Percentiles rank a stretch among this genome's conserved stretches.
Conservation (phyloP, 2,329 filamentous ascomycete species). For the Penicillium palitans region DNA sequence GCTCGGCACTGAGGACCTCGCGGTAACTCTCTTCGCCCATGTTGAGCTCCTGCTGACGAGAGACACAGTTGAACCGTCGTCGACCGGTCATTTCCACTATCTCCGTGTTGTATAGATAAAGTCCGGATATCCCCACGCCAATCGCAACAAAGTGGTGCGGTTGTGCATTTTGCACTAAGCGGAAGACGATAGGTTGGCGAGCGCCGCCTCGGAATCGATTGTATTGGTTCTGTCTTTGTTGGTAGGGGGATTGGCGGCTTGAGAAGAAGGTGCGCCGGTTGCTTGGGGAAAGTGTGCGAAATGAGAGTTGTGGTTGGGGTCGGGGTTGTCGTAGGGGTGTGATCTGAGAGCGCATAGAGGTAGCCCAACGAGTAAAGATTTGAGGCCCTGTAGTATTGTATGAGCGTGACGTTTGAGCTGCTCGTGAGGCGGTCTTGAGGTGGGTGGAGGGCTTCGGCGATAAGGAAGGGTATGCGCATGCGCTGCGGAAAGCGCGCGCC, state of each 20-base stretch:
- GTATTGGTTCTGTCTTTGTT: conserved; percentile 19
- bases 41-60: conserved; percentile 46
- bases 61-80: conserved; percentile 60
- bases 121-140: conserved; percentile 43
- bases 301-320: background rate
- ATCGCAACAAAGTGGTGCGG: conserved; percentile 38
- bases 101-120: conserved; percentile 60
- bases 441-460: conserved; percentile 3
- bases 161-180: conserved; percentile 23
- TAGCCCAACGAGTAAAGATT: background rate
- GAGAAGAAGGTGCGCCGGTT: conserved; percentile 14
- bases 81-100: conserved; percentile 58
- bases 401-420: background rate
- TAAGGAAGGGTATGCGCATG: background rate
- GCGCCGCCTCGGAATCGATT: conserved; percentile 20
- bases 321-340: background rate
- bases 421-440: background rate
- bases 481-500: conserved; percentile 9
- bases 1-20: conserved; percentile 50
- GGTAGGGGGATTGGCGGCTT: conserved; percentile 6
- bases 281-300: background rate
- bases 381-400: background rate
- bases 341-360: background rate
- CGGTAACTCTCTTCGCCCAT: conserved; percentile 48
- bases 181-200: conserved; percentile 16